Conservation (phyloP, 2,329 filamentous ascomycete genomes). For the Arachnomyces sp. region DNA sequence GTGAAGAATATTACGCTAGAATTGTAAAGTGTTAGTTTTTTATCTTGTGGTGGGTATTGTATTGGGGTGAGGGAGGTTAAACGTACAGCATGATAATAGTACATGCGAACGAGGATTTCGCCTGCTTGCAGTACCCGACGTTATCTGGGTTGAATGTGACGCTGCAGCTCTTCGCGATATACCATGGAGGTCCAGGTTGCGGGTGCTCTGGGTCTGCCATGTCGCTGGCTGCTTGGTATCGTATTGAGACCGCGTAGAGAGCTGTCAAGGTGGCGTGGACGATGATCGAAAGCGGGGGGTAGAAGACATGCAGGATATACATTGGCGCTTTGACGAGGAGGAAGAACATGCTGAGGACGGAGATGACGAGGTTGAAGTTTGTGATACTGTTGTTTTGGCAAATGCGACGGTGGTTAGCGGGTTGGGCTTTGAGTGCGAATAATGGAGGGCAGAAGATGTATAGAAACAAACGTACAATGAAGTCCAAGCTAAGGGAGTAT, state of each 20-base stretch:
- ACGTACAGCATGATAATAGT: constrained; percentile 50
- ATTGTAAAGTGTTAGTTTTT: background rate
- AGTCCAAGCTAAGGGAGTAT: constrained; percentile 51
- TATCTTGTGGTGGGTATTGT: background rate
- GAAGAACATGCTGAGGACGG: constrained; percentile 53
- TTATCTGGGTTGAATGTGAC: constrained; percentile 40
- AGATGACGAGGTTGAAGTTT: constrained; percentile 53
- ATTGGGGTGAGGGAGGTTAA: background rate
- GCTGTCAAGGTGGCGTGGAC: constrained; percentile 44
- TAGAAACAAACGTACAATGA: constrained; percentile 43
- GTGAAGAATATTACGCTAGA: constrained; percentile 42
- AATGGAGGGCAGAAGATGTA: constrained; percentile 4
- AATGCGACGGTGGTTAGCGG: too few relatives aligned
- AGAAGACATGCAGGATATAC: constrained; percentile 49
- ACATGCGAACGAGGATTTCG: constrained; percentile 50
- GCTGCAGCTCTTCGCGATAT: constrained; percentile 53
- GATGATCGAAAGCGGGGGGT: constrained; percentile 46
- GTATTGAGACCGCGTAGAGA: constrained; percentile 48
- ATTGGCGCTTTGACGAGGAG: constrained; percentile 50
- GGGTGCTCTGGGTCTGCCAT: constrained; percentile 48
- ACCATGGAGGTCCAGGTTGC: constrained; percentile 53
- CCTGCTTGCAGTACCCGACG: constrained; percentile 51
- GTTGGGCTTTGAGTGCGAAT: background rate
- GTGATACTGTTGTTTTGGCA: constrained; percentile 41
- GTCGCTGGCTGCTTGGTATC: constrained; percentile 50